These are phyloP conservation scores for Aspergillus amoenus DNA, from an alignment of 2,329 filamentous ascomycete genomes.

Conservation along the genomic window DNA sequence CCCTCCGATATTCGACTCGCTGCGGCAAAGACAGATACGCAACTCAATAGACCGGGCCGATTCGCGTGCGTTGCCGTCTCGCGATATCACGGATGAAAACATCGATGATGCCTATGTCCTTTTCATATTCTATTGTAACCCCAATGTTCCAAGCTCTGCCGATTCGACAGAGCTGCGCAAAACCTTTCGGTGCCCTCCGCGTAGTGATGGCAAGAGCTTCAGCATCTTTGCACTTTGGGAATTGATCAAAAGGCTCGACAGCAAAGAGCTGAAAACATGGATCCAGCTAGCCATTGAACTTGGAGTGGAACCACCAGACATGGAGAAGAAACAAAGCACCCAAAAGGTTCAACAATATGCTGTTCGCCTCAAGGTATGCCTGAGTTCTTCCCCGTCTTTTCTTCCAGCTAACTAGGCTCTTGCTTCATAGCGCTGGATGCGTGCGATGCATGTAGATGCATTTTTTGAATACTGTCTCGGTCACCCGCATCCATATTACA, in stretches of 20 bases:
- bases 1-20: conserved; percentile 35
- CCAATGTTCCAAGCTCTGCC: conserved; percentile 67
- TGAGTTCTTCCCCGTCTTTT: background rate
- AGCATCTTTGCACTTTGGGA: conserved; percentile 74
- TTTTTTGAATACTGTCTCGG: conserved; percentile 89
- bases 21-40: conserved; percentile 28
- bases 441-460: conserved; percentile 89
- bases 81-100: conserved; percentile 65
- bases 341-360: conserved; percentile 96
- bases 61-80: conserved; percentile 60
- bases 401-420: background rate
- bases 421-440: conserved; percentile 77
- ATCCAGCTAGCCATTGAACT: conserved; percentile 80
- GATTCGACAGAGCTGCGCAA: conserved; percentile 72
- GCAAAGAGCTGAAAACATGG: conserved; percentile 89
- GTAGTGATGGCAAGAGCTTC: conserved; percentile 84
- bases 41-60: conserved; percentile 45
- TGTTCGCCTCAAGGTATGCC: conserved; percentile 75
- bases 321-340: conserved; percentile 79
- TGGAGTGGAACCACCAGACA: conserved; percentile 82
- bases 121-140: conserved; percentile 92
- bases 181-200: conserved; percentile 75
- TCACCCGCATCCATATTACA: conserved; percentile 77
- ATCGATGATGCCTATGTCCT: conserved; percentile 79
- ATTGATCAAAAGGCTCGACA: conserved; percentile 74